Evolutionary conservation across 2,329 filamentous ascomycete species (phyloP).

Genomic region (Fusarium xylarioides): DNA sequence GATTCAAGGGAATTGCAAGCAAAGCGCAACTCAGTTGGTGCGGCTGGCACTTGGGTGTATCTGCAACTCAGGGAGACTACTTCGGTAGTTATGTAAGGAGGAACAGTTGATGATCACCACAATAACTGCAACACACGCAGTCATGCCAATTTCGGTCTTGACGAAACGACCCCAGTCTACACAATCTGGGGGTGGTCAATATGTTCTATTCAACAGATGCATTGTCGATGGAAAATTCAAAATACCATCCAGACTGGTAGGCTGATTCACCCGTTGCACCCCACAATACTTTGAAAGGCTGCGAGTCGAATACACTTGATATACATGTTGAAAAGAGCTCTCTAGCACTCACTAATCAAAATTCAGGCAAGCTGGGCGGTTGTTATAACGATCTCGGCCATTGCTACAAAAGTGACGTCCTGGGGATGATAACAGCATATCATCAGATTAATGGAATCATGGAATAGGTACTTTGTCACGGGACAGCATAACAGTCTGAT

Average conservation of each 20-base stretch:
- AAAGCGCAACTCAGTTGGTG: neutral
- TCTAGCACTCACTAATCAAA: no score
- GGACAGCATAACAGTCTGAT: neutral
- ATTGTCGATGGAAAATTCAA: slow-evolving; percentile 5
- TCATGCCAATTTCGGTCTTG: neutral
- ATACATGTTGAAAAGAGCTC: neutral
- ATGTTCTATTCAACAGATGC: neutral
- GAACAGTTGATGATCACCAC: neutral
- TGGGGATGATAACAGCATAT: neutral
- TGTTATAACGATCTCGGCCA: neutral
- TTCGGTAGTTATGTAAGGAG: neutral
- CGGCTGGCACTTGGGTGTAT: neutral
- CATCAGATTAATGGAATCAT: neutral
- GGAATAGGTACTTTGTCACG: neutral
- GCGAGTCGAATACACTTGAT: no score
- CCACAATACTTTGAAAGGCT: neutral
- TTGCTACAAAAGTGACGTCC: neutral
- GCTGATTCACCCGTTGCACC: neutral
- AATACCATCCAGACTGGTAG: neutral
- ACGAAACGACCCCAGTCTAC: neutral
- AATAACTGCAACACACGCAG: neutral
- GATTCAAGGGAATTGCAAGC: neutral
- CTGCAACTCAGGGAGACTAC: neutral
- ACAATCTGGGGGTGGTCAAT: neutral
- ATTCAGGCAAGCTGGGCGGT: neutral